Evolutionary conservation across 2,329 filamentous ascomycete species (phyloP), one percentile per base, ranked within the genome.

Genomic region (Colletotrichum sp.): DNA sequence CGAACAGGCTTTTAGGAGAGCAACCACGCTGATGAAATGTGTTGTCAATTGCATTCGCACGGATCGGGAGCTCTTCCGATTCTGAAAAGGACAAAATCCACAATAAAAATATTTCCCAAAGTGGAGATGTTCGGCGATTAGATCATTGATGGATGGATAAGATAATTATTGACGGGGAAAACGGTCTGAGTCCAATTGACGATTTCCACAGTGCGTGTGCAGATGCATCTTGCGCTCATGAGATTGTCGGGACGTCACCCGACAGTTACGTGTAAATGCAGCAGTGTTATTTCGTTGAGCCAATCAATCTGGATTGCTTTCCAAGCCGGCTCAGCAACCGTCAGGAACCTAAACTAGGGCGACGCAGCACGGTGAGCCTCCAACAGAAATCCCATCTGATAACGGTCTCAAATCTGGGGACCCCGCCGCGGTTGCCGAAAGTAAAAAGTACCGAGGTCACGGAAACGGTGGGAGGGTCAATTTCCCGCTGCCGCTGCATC

Each of bases 381-480:
- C 34, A 34, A 29, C 65, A 67, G 11, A 13, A 62, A 31, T 66
- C n/a, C 15, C 61, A 73, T 73, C 71, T 73, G 71, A 73, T 73
- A 73, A 73, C 68, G 33, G 67, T 24, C 67, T 57, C 2, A 18
- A 73, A 51, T 73, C 62, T 64, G 67, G 71, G 71, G 61, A 18
- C 33, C 27, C 55, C 43, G n/a, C 55, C 67, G 67, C 67, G 27
- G 13, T 71, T 73, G 71, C 71, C 68, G 71, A 73, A 73, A 21
- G 43, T 71, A 43, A 73, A 34, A 66, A 34, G 43, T 66, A 57
- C 71, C 71, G 71, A 73, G 71, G 71, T 70, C 67, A 18, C 51
- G 54, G 29, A 64, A 47, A 51, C 31, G 31, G 66, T 21, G 64
- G 24, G 18, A 29, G 24, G n/a, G 36, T 36, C 29, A 9, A n/a